These are phyloP conservation scores for Coelastrella sp. DNA, from an alignment of 139 green algal genomes.

Conservation along the genomic window DNA sequence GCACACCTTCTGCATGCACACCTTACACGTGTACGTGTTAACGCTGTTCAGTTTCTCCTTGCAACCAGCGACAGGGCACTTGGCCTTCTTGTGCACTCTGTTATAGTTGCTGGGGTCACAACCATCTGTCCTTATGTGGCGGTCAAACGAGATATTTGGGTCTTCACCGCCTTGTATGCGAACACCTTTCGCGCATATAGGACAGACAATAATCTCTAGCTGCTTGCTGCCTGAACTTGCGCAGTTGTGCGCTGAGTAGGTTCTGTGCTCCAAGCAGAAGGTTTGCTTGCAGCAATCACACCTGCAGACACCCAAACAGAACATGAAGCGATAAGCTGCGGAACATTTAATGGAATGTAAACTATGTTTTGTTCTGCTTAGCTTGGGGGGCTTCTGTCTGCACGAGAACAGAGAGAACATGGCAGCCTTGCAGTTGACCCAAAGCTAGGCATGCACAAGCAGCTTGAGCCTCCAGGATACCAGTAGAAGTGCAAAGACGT, in stretches of 20 bases:
- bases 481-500: too few relatives aligned
- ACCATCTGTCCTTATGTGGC: slow-evolving; percentile 46
- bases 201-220: not conserved
- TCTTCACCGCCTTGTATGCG: slow-evolving; percentile 49
- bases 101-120: slow-evolving; percentile 85
- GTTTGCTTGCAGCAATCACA: not conserved
- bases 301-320: not conserved
- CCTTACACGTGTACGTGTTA: slow-evolving; percentile 76
- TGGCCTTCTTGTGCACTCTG: slow-evolving; percentile 73
- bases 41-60: slow-evolving; percentile 75
- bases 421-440: too few relatives aligned
- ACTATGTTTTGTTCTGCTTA: too few relatives aligned
- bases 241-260: not conserved
- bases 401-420: too few relatives aligned
- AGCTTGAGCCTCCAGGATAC: too few relatives aligned
- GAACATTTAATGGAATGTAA: too few relatives aligned
- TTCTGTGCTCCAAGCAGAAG: not conserved
- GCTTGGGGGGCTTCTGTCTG: too few relatives aligned
- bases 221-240: not conserved
- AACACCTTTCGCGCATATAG: not conserved
- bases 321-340: too few relatives aligned
- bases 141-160: slow-evolving; percentile 61
- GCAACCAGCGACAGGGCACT: slow-evolving; percentile 72
- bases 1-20: slow-evolving; percentile 66
- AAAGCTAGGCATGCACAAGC: too few relatives aligned